Evolutionary conservation across 2,329 filamentous ascomycete genomes (phyloP).

Genomic region (Basipetospora sp.): DNA sequence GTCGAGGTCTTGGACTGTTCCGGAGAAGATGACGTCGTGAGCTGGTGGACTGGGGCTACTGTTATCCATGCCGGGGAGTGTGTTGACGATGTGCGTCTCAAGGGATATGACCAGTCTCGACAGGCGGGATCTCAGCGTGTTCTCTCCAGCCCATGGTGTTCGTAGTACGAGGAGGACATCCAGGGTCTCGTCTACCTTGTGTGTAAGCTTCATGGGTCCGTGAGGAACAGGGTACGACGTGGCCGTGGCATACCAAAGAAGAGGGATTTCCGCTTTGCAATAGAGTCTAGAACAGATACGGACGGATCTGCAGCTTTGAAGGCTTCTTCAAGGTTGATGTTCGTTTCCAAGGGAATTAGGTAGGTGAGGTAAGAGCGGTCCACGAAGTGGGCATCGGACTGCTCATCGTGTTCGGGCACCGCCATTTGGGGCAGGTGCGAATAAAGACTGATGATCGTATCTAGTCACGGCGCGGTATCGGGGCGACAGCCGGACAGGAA

Average conservation of each 20-base stretch:
- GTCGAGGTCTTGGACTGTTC: slow-evolving; percentile 32
- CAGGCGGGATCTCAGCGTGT: slow-evolving; percentile 42
- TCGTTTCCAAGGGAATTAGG: slow-evolving; percentile 42
- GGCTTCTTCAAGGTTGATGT: slow-evolving; percentile 37
- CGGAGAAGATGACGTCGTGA: slow-evolving; percentile 45
- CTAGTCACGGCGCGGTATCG: too few species aligned
- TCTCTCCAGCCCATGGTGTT: slow-evolving; percentile 44
- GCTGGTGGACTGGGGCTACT: slow-evolving; percentile 26
- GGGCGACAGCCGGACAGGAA: too few species aligned
- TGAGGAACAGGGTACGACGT: too few species aligned
- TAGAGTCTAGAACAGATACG: slow-evolving; percentile 36
- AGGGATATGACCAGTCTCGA: slow-evolving; percentile 49
- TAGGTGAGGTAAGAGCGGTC: slow-evolving; percentile 46
- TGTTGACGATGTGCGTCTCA: slow-evolving; percentile 51
- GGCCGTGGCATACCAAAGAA: slow-evolving; percentile 57
- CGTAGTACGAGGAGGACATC: slow-evolving; percentile 54
- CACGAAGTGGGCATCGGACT: slow-evolving; percentile 30
- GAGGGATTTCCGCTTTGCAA: slow-evolving; percentile 48
- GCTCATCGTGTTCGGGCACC: slow-evolving; percentile 17
- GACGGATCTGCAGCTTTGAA: slow-evolving; percentile 30
- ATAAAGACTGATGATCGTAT: too few species aligned
- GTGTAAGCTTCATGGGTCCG: too few species aligned
- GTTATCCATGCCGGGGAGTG: slow-evolving; percentile 32
- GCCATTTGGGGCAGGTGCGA: slow-evolving; percentile 13
- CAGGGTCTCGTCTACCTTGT: slow-evolving; percentile 56